A percentile compares a stretch with the other conserved stretches of the same genome.
These are phyloP conservation scores for Alternaria triticimaculans DNA, from an alignment of 2,329 filamentous ascomycete genomes.

Conservation along the genomic window DNA sequence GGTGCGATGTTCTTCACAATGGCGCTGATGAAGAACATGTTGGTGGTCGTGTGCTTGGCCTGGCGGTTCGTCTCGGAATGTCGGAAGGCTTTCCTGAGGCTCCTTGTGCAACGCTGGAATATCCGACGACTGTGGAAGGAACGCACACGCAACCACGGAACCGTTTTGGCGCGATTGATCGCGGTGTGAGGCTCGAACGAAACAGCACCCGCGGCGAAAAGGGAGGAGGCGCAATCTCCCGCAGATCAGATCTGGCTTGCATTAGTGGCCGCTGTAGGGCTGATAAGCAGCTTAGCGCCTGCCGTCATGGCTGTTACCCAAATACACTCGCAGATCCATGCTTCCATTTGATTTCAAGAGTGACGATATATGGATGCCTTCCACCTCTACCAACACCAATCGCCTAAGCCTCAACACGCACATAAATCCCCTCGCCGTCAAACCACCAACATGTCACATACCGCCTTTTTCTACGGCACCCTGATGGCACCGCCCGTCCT, in stretches of 20 bases:
- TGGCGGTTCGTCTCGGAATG: conserved; percentile 8
- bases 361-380: background rate
- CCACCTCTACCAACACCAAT: conserved; percentile 14
- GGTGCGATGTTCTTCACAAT: conserved; percentile 48
- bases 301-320: background rate
- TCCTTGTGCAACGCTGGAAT: background rate
- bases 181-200: background rate
- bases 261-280: conserved; percentile 33
- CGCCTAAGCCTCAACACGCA: background rate
- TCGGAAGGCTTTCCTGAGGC: background rate
- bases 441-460: conserved; percentile 47
- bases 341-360: background rate
- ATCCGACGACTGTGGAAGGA: background rate
- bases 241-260: conserved; percentile 16
- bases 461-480: conserved; percentile 72
- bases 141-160: background rate
- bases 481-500: conserved; percentile 89
- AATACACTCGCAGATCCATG: background rate
- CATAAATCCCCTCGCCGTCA: background rate
- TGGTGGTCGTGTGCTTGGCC: background rate
- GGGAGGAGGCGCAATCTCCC: background rate
- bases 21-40: conserved; percentile 48
- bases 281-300: conserved; percentile 17
- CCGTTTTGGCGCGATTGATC: background rate
- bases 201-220: conserved; percentile 1